Base-by-base conservation (phyloP, 345 rosid species). In the Eucalyptus paniculata region DNA sequence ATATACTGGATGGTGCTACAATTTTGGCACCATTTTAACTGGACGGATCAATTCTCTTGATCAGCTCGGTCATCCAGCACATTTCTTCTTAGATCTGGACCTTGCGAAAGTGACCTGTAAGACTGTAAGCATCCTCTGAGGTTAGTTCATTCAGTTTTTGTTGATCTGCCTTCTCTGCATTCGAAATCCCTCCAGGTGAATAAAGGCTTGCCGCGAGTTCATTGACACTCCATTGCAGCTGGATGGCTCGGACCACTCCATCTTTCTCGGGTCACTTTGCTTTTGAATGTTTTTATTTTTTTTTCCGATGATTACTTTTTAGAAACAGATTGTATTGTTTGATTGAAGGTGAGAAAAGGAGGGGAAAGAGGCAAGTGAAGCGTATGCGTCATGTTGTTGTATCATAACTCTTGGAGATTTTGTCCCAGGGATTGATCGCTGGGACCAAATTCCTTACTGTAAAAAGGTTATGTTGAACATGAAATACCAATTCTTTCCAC, bases 1-100 rank as follows among this genome's bases (percentile, higher is more conserved):
- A 94, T 80, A 67, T 96, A 65, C 80, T 94, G 82, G 98, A 95
- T 88, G 93, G 94, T 89, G 93, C 95, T 87, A 93, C 96, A 96
- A 87, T 94, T 86, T 90, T 96, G 92, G 93, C 90, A 40, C 98
- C 97, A 12, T 90, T 91, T 51, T 92, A 87, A 90, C 50, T 53
- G 89, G 32, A 18, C 45, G 24, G 28, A 32, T 86, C 88, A 26
- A 30, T 86, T 86, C 62, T 86, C 45, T 34, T 26, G 17, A 77
- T 77, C 85, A 40, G 30, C 85, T 40, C 9, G 9, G 30, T 40
- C 85, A 40, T 40, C 30, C 85, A 12, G 47, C 21, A 37, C 13
- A 40, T 77, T 6, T 77, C 85, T 77, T 77, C 85, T 40, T 42
- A 40, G 42, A 42, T 40, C 47, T 3, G 47, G 21, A 77, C 85